Evolutionary conservation across 345 rosid genomes (phyloP).

Genomic region (Brassica cretica): DNA sequence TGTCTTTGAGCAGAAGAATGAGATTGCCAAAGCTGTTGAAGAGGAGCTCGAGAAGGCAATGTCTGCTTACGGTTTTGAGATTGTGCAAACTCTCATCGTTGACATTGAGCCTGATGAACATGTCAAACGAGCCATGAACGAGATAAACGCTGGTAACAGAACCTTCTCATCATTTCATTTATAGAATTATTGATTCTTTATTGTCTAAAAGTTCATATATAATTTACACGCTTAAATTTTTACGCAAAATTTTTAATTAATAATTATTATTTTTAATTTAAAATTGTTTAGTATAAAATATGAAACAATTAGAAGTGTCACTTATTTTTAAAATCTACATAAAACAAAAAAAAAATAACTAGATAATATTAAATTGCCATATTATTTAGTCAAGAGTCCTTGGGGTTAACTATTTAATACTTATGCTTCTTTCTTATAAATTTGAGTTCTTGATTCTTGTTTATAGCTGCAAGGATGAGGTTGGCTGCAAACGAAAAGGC

Average conservation of each 20-base stretch:
- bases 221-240: too few relatives aligned
- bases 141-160: constrained; percentile 53
- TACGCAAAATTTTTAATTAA: too few relatives aligned
- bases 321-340: too few relatives aligned
- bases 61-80: constrained; percentile 59
- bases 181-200: not conserved
- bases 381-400: too few relatives aligned
- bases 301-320: too few relatives aligned
- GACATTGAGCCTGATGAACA: constrained; percentile 59
- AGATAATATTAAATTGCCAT: too few relatives aligned
- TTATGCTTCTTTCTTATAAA: constrained; percentile 6
- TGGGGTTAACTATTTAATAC: too few relatives aligned
- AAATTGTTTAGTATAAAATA: too few relatives aligned
- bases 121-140: constrained; percentile 59
- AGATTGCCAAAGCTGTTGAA: constrained; percentile 49
- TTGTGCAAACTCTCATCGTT: constrained; percentile 56
- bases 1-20: constrained; percentile 61
- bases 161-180: not conserved
- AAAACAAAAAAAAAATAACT: too few relatives aligned
- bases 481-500: constrained; percentile 39
- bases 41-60: constrained; percentile 61
- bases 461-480: constrained; percentile 43
- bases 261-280: too few relatives aligned
- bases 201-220: too few relatives aligned
- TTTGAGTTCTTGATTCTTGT: not conserved